Evolutionary conservation across 352 stramenopile genomes (phyloP).

Genomic region (Globisporangium paddicum): DNA sequence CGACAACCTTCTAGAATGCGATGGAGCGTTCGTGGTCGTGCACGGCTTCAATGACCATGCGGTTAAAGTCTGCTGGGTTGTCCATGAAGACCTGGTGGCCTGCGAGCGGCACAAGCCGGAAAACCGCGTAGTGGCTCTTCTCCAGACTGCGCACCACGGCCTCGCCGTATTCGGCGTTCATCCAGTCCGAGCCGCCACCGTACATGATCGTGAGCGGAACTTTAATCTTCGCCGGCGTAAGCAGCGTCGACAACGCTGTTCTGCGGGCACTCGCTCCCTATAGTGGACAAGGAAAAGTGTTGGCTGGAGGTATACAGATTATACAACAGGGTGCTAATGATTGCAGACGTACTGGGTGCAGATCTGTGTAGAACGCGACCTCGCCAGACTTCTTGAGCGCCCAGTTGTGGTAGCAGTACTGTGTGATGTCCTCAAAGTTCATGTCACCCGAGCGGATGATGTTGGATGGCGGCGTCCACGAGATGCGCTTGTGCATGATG

Average conservation of each 20-base stretch:
- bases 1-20: constrained; percentile 1
- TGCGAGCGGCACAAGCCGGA: constrained; percentile 57
- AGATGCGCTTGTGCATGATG: constrained; percentile 50
- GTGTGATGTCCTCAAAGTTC: constrained; percentile 61
- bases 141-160: constrained; percentile 54
- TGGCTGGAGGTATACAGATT: not conserved
- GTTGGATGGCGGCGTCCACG: constrained; percentile 60
- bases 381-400: constrained; percentile 65
- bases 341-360: constrained; percentile 44
- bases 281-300: not conserved
- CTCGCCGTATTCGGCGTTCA: constrained; percentile 62
- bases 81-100: constrained; percentile 87
- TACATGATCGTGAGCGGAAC: constrained; percentile 83
- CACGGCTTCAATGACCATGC: constrained; percentile 62
- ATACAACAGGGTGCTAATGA: not conserved
- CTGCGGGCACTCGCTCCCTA: constrained; percentile 51
- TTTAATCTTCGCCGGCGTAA: constrained; percentile 41
- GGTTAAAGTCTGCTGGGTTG: constrained; percentile 74
- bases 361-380: constrained; percentile 69
- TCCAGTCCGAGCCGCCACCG: constrained; percentile 73
- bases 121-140: constrained; percentile 57
- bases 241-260: constrained; percentile 44
- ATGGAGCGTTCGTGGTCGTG: constrained; percentile 50
- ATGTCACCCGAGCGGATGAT: constrained; percentile 70
- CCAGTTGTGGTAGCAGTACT: constrained; percentile 85